Base-by-base conservation (phyloP, 2,329 filamentous ascomycete species). In the Talaromyces atroroseus region DNA sequence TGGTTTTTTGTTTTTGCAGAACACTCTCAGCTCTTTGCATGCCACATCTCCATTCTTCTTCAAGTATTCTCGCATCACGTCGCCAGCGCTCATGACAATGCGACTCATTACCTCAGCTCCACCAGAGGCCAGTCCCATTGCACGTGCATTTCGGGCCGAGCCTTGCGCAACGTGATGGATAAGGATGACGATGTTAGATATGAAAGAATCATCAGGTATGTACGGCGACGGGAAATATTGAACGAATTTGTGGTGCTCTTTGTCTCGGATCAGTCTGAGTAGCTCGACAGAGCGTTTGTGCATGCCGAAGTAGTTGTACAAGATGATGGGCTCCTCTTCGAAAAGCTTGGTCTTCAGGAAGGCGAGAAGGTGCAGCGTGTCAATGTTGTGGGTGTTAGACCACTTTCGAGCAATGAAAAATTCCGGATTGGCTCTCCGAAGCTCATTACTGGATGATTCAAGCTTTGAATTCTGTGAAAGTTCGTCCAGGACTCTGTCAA, bases 251-350 rank as follows among this genome's bases (percentile, higher is more conserved):
- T 62, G 59, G 57, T 68, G 62, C 53, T 67, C 64, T 34, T 67
- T 68, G 2, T 47, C 60, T 46, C 46, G 29, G 54, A 69, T 67
- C 5, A 61, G 54, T 49, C 64, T 61, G 1, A 67, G 60, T 16
- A 69, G 34, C 46, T 69, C 63, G 2, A 69, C 6, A 24, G 58
- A 64, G 56, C 63, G 64, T 52, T 63, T 64, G 40, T 68, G 64
- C 65, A 69, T 67, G 50, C 63, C 65, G 38, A 68, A 67, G 54
- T 68, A 69, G 56, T 69, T 67, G 58, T 53, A 68, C 20, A 65
- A 10, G 3, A 68, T 52, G 1, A 64, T 2, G 18, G 66, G 66
- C 60, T 68, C 65, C 45, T 66, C 66, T 59, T 67, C 63, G 38
- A 57, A 62, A 8, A 68, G 54, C 26, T 58, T 64, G 29, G 18